A percentile compares a stretch with the other conserved stretches of the same genome.
phyloP scores from a whole-genome alignment of 331 rosid species.

The Acacia concinna region DNA sequence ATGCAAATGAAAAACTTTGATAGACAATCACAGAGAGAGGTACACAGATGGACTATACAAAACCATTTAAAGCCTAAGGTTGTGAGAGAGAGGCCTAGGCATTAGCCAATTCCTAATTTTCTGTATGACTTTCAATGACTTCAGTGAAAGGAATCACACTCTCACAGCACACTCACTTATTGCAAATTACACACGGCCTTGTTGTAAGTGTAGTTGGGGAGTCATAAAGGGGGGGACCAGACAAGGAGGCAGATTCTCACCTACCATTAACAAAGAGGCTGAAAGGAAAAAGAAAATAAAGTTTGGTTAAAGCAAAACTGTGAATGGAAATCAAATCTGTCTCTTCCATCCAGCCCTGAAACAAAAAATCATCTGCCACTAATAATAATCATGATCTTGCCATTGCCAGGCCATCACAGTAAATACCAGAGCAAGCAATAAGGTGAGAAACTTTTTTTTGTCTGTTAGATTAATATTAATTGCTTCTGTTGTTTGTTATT shows the following conservation, averaged over 20 bases:
- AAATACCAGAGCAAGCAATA: slow-evolving; percentile 7
- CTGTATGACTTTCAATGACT: background rate
- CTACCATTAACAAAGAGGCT: background rate
- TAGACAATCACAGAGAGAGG: background rate
- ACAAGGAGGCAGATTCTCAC: background rate
- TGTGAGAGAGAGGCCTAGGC: background rate
- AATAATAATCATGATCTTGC: background rate
- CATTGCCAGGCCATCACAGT: background rate
- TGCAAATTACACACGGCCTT: background rate
- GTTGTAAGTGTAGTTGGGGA: background rate
- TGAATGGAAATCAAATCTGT: slow-evolving; percentile 42
- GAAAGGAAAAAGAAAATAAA: background rate
- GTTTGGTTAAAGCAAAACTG: slow-evolving; percentile 26
- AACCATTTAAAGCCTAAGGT: background rate
- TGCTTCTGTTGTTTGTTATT: slow-evolving; percentile 5
- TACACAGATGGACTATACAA: background rate
- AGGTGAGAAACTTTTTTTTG: slow-evolving; percentile 34
- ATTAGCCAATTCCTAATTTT: background rate
- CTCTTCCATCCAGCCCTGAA: slow-evolving; percentile 24
- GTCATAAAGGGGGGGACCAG: background rate
- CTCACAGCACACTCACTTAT: background rate
- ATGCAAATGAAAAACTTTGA: background rate
- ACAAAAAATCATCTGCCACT: background rate
- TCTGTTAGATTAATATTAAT: slow-evolving; percentile 31
- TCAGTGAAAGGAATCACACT: background rate